Evolutionary conservation across 768 basidiomycete genomes (phyloP).

Genomic region (Calocybe gangraenosa): DNA sequence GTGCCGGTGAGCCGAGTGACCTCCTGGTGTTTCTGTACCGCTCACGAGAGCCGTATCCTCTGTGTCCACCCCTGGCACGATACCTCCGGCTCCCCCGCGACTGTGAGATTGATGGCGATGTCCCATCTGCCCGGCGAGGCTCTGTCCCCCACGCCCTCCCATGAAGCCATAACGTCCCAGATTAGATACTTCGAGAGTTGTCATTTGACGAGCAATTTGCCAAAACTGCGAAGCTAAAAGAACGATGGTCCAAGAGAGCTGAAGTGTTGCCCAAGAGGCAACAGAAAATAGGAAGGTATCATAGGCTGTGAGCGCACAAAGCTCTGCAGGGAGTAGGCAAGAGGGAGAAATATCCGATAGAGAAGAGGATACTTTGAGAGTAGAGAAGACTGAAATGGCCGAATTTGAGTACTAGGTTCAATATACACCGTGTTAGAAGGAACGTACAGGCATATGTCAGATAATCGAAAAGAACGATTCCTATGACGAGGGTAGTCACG

Average conservation of each 20-base stretch:
- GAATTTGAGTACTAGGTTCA: not conserved
- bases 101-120: conserved; percentile 50
- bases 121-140: conserved; percentile 71
- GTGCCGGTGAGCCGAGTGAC: conserved; percentile 40
- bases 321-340: conserved; percentile 60
- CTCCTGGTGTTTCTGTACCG: conserved; percentile 17
- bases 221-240: conserved; percentile 84
- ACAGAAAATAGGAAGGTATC: conserved; percentile 87
- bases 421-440: not conserved
- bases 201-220: conserved; percentile 94
- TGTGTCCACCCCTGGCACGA: conserved; percentile 41
- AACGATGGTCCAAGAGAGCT: conserved; percentile 91
- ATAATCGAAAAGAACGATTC: conserved; percentile 78
- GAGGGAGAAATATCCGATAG: conserved; percentile 45
- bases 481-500: conserved; percentile 77
- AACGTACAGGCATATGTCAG: conserved; percentile 80
- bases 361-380: conserved; percentile 31
- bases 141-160: conserved; percentile 82
- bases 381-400: conserved; percentile 50
- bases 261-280: conserved; percentile 82
- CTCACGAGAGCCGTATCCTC: conserved; percentile 42
- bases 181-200: conserved; percentile 93
- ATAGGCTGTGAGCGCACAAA: conserved; percentile 68
- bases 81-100: conserved; percentile 14
- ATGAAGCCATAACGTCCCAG: conserved; percentile 95